Evolutionary conservation across 306 rosid genomes (phyloP).

Genomic region (Phaseolus lunatus): DNA sequence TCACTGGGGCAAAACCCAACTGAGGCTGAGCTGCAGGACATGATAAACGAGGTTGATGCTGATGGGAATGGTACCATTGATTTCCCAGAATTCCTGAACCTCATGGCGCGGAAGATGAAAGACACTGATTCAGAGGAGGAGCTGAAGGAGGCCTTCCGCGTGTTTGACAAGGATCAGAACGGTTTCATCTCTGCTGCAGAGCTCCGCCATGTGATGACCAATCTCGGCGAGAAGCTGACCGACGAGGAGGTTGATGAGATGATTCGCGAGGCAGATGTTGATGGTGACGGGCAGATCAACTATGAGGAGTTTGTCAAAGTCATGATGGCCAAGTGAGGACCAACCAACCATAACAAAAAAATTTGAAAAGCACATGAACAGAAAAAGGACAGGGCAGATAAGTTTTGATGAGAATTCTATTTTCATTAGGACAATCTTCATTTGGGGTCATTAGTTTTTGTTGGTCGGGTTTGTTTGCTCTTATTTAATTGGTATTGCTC

Average conservation of each 20-base stretch:
- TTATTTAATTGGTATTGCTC: constrained; percentile 63
- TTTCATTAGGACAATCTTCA: constrained; percentile 66
- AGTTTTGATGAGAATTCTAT: constrained; percentile 63
- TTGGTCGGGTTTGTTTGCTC: constrained; percentile 66
- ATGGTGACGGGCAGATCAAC: constrained; percentile 85
- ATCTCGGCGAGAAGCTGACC: constrained; percentile 87
- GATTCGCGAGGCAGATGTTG: constrained; percentile 88
- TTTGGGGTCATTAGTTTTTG: constrained; percentile 65
- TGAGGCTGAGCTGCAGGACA: constrained; percentile 83
- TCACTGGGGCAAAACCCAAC: constrained; percentile 90
- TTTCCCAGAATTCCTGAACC: constrained; percentile 79
- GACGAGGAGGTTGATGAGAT: constrained; percentile 86
- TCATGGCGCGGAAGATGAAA: constrained; percentile 89
- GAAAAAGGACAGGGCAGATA: constrained; percentile 60
- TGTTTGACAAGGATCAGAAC: constrained; percentile 86
- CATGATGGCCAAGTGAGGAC: constrained; percentile 85
- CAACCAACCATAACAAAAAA: constrained; percentile 47
- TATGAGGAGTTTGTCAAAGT: constrained; percentile 87
- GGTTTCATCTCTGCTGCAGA: constrained; percentile 94
- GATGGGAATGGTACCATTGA: constrained; percentile 89
- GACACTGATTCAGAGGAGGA: constrained; percentile 87
- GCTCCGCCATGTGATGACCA: constrained; percentile 88
- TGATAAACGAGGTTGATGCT: constrained; percentile 89
- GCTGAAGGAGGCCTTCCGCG: constrained; percentile 87
- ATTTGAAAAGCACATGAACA: constrained; percentile 56